Conservation (phyloP, 306 rosid species). For the Ceratonia siliqua region DNA sequence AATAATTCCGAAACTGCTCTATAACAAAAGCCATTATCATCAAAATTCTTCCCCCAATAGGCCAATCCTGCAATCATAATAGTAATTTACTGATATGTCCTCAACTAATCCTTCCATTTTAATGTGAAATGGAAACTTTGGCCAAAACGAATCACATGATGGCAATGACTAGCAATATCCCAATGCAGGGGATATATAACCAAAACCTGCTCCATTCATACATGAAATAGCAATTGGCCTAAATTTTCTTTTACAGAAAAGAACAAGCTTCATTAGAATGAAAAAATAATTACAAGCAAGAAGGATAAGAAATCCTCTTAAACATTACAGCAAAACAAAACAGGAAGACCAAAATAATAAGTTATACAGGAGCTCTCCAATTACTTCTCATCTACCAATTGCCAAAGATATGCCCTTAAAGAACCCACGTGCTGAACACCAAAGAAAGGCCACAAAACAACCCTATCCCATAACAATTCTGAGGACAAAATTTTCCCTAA, state of each 20-base stretch:
- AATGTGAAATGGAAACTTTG: slow-evolving; percentile 18
- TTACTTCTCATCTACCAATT: background rate
- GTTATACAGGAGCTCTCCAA: background rate
- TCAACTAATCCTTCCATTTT: slow-evolving; percentile 16
- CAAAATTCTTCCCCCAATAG: background rate
- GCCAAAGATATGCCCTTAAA: background rate
- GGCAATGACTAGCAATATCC: background rate
- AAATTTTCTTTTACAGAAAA: background rate
- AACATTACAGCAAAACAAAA: background rate
- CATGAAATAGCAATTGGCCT: background rate
- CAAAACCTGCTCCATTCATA: background rate
- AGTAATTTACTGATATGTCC: background rate
- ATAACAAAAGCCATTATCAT: slow-evolving; percentile 24
- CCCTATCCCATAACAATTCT: background rate
- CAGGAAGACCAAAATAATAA: too few species aligned
- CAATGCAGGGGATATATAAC: background rate
- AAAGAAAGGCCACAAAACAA: background rate
- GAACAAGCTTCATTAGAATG: background rate
- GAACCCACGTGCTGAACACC: background rate
- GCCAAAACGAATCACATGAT: background rate
- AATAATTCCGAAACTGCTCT: background rate
- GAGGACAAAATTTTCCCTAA: background rate
- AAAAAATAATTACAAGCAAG: background rate
- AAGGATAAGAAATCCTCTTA: background rate
- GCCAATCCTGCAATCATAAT: background rate